Evolutionary conservation across 805 yeast genomes (phyloP).

Genomic region (Zygoascus tannicola): DNA sequence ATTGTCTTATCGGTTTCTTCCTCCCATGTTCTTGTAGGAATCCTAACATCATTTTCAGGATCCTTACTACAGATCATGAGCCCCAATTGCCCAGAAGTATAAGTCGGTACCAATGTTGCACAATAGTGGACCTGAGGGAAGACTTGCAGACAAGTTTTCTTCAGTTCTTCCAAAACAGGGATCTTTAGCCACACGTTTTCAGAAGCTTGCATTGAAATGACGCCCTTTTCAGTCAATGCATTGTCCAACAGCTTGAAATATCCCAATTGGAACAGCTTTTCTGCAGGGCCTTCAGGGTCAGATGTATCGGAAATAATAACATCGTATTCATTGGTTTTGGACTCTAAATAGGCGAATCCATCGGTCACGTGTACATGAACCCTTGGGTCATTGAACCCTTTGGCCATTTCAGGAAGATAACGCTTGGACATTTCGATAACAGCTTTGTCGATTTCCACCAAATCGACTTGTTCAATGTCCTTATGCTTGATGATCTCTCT

Average conservation of each 20-base stretch:
- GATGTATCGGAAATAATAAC: conserved; percentile 96
- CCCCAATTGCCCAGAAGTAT: conserved; percentile 98
- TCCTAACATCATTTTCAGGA: conserved; percentile 47
- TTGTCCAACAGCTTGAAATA: conserved; percentile 75
- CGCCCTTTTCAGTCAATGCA: conserved; percentile 91
- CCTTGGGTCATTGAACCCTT: conserved; percentile 78
- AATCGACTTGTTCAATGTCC: conserved; percentile 65
- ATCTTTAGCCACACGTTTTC: conserved; percentile 91
- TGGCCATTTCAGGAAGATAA: conserved; percentile 81
- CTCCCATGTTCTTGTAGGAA: conserved; percentile 57
- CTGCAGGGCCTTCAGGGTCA: conserved; percentile 99
- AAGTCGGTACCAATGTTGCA: conserved; percentile 87
- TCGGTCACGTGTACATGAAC: conserved; percentile 88
- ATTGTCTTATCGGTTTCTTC: conserved; percentile 51
- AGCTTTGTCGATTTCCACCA: conserved; percentile 92
- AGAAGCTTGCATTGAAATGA: conserved; percentile 72
- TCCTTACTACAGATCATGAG: conserved; percentile 91
- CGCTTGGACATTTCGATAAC: conserved; percentile 80
- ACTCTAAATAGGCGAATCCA: conserved; percentile 91
- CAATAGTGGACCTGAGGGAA: conserved; percentile 90
- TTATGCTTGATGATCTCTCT: conserved; percentile 90
- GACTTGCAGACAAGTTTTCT: conserved; percentile 68
- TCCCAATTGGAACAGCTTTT: conserved; percentile 80
- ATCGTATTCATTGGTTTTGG: conserved; percentile 78
- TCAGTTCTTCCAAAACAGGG: conserved; percentile 67